These are phyloP conservation scores for Euphorbia celastroides DNA, from an alignment of 441 rosid species.

Conservation along the genomic window DNA sequence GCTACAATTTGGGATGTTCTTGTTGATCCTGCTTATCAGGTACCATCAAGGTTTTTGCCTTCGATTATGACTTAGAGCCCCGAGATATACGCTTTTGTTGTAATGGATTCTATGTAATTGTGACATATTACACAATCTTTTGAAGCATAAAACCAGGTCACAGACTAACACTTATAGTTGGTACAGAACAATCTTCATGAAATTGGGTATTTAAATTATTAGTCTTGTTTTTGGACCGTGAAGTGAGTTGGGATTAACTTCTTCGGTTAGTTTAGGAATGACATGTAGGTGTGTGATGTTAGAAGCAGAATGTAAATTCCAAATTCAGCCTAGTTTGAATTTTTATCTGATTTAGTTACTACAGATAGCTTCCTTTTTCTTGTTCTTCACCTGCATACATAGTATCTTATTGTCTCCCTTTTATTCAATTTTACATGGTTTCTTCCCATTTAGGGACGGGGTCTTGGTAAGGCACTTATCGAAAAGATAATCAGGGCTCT, in stretches of 20 bases:
- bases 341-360: background rate
- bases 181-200: background rate
- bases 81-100: background rate
- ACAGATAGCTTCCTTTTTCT: too few species aligned
- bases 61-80: background rate
- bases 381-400: too few species aligned
- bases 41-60: slow-evolving; percentile 19
- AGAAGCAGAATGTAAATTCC: background rate
- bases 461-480: slow-evolving; percentile 84
- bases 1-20: slow-evolving; percentile 99
- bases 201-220: background rate
- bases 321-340: background rate
- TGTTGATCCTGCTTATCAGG: slow-evolving; percentile 96
- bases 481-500: slow-evolving; percentile 82
- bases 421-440: slow-evolving; percentile 8
- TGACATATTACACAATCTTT: background rate
- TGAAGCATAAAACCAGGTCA: background rate
- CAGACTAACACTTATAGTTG: background rate
- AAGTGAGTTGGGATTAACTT: background rate
- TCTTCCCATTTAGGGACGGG: slow-evolving; percentile 63
- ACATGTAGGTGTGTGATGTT: background rate
- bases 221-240: background rate
- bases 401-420: background rate
- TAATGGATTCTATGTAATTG: background rate
- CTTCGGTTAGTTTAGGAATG: background rate